phyloP scores from a whole-genome alignment of 2,329 filamentous ascomycete species.

The Sphaerulina musiva region DNA sequence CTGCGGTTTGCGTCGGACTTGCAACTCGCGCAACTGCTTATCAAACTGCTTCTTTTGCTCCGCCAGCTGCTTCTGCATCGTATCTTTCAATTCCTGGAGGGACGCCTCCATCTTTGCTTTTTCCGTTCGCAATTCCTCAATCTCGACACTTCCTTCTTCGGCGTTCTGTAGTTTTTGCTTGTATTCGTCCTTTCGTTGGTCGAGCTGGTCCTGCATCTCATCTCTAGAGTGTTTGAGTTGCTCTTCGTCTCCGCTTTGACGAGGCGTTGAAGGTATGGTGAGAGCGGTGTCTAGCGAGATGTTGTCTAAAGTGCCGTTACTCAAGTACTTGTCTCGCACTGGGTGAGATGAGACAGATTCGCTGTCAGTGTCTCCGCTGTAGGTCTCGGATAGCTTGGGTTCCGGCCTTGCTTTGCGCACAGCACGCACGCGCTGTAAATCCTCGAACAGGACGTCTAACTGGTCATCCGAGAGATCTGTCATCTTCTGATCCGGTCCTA shows the following conservation, averaged over 20 bases:
- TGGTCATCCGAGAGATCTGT: constrained; percentile 87
- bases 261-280: constrained; percentile 90
- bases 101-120: constrained; percentile 80
- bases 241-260: constrained; percentile 73
- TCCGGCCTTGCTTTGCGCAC: constrained; percentile 65
- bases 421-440: constrained; percentile 81
- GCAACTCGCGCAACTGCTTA: constrained; percentile 71
- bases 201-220: constrained; percentile 75
- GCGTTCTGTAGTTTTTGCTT: constrained; percentile 69
- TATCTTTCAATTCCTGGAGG: constrained; percentile 68
- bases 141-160: constrained; percentile 67
- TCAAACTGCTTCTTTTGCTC: constrained; percentile 80
- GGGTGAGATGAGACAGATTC: constrained; percentile 80
- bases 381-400: constrained; percentile 47
- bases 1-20: constrained; percentile 31
- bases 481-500: constrained; percentile 88
- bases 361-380: constrained; percentile 59
- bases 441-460: constrained; percentile 85
- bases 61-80: constrained; percentile 81
- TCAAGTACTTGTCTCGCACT: constrained; percentile 83
- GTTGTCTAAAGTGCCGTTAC: constrained; percentile 83
- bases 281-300: constrained; percentile 90
- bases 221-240: constrained; percentile 67
- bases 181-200: constrained; percentile 77
- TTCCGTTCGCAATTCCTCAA: constrained; percentile 76